Evolutionary conservation across 73 alveolate species (phyloP).

Genomic region (Effrenium voratum): DNA sequence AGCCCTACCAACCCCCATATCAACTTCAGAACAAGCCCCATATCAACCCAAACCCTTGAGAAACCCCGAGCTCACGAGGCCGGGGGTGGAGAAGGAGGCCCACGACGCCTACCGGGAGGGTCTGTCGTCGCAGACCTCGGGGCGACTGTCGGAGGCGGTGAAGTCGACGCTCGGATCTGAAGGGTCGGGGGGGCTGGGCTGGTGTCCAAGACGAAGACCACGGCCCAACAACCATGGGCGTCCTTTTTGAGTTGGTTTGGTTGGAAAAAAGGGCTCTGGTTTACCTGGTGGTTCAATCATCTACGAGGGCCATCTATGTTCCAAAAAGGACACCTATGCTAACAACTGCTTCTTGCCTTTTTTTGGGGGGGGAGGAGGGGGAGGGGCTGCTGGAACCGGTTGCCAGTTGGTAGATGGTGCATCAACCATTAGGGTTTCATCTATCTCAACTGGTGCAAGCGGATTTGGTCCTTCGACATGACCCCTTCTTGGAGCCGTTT

Average conservation of each 20-base stretch:
- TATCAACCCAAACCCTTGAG: too few species aligned
- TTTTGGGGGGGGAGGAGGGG: too few species aligned
- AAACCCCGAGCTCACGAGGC: too few species aligned
- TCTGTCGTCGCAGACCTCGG: slow-evolving; percentile 44
- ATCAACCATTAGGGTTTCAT: too few species aligned
- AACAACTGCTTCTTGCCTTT: background rate
- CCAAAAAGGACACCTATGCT: background rate
- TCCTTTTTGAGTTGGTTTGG: background rate
- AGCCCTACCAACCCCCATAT: background rate
- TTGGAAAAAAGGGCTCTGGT: background rate
- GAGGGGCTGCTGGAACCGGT: too few species aligned
- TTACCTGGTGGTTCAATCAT: background rate
- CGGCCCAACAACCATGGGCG: too few species aligned
- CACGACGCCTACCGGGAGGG: slow-evolving; percentile 82
- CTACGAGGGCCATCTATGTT: background rate
- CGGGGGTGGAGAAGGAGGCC: slow-evolving; percentile 72
- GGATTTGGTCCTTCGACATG: too few species aligned
- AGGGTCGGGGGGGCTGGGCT: background rate
- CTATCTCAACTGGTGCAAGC: too few species aligned
- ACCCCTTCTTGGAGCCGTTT: too few species aligned
- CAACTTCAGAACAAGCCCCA: background rate
- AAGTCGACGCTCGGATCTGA: slow-evolving; percentile 15
- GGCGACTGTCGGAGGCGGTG: slow-evolving; percentile 52
- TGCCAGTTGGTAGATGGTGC: too few species aligned
- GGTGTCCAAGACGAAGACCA: too few species aligned